Percentiles rank a stretch among this genome's conserved stretches.
Conservation (phyloP, 768 basidiomycete genomes). For the Leccinum arenicola region DNA sequence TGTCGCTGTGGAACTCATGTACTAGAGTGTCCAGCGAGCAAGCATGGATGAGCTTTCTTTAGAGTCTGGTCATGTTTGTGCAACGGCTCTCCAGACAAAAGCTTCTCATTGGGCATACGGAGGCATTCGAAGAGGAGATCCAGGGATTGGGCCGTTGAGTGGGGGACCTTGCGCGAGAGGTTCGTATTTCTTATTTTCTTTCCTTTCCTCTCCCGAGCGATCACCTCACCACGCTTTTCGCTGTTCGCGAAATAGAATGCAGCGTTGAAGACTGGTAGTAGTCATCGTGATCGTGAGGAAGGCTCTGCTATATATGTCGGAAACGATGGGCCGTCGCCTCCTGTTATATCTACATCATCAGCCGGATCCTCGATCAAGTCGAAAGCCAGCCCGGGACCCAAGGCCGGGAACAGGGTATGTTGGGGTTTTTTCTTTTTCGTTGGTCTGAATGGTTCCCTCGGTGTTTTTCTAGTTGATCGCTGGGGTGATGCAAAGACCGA, state of each 20-base stretch:
- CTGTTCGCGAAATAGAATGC: constrained; percentile 7
- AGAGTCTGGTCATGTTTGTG: constrained; percentile 56
- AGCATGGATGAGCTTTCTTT: constrained; percentile 61
- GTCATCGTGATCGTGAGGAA: constrained; percentile 9
- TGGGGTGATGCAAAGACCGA: too few relatives aligned
- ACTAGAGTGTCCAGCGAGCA: constrained; percentile 52
- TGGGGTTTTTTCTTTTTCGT: too few relatives aligned
- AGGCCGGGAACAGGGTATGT: too few relatives aligned
- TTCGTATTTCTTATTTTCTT: constrained; percentile 24
- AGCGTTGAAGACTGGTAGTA: not conserved
- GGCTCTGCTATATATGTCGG: constrained; percentile 19
- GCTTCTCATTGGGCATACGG: constrained; percentile 48
- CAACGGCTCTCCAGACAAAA: constrained; percentile 65
- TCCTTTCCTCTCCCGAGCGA: not conserved
- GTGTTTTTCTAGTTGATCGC: too few relatives aligned
- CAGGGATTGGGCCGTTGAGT: constrained; percentile 56
- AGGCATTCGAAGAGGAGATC: constrained; percentile 54
- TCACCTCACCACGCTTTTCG: not conserved
- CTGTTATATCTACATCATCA: not conserved
- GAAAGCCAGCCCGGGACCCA: too few relatives aligned
- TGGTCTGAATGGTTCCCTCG: too few relatives aligned
- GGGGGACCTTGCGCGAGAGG: constrained; percentile 67
- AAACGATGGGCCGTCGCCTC: constrained; percentile 2
- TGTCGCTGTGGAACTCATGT: constrained; percentile 14
- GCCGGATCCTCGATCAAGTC: not conserved